phyloP scores from a whole-genome alignment of 768 basidiomycete species.

The Macrolepiota albuminosa region DNA sequence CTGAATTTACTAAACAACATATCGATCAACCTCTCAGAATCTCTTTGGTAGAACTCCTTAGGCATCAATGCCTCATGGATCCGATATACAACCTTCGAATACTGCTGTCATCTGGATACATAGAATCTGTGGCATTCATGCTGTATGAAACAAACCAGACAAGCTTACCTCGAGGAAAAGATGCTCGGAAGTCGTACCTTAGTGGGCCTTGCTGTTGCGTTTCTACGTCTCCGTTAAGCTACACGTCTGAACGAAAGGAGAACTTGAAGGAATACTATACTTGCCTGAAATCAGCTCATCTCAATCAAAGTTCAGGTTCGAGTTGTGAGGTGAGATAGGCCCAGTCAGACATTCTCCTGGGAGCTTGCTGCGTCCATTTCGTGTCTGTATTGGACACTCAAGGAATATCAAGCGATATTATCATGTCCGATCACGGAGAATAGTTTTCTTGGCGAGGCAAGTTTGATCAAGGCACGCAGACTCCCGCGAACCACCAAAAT shows the following conservation, averaged over 20 bases:
- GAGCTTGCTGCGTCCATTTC: background rate
- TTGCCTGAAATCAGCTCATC: background rate
- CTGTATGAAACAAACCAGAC: background rate
- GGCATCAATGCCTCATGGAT: conserved; percentile 11
- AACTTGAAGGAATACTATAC: background rate
- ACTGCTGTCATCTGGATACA: background rate
- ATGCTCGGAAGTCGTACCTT: background rate
- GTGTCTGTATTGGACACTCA: background rate
- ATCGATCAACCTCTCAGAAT: conserved; percentile 7
- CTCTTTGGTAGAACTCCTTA: conserved; percentile 1
- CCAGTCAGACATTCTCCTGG: background rate
- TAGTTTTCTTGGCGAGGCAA: background rate
- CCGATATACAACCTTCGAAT: background rate
- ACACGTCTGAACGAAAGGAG: background rate
- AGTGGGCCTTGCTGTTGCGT: background rate
- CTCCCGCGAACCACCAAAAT: background rate
- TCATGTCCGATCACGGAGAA: background rate
- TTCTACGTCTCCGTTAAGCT: background rate
- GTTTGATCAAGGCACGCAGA: background rate
- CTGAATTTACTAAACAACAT: conserved; percentile 4
- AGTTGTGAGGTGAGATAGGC: background rate
- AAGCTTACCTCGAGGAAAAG: background rate
- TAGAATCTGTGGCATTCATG: conserved; percentile 10
- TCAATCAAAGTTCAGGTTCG: background rate
- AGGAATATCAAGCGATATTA: background rate